Evolutionary conservation across 2,329 filamentous ascomycete species (phyloP).

Genomic region (Elsinoe fawcettii): DNA sequence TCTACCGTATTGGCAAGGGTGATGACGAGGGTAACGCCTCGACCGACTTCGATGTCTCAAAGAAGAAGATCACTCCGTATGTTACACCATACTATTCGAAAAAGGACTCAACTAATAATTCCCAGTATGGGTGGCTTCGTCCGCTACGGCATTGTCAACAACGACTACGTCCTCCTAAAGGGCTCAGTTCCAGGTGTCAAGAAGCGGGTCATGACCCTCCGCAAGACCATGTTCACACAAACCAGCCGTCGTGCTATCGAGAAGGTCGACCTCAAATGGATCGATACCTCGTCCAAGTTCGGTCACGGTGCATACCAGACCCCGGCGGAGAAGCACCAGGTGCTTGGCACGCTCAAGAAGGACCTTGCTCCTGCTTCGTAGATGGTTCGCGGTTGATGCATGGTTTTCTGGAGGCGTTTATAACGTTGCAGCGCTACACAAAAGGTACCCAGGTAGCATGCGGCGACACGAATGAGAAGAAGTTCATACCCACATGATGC

Average conservation of each 20-base stretch:
- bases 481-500: not conserved
- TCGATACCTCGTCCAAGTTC: constrained; percentile 99
- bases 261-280: constrained; percentile 99
- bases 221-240: constrained; percentile 98
- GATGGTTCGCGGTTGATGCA: constrained; percentile 6
- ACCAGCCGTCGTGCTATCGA: constrained; percentile 91
- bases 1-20: constrained; percentile 96
- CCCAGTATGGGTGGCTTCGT: constrained; percentile 94
- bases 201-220: constrained; percentile 98
- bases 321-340: constrained; percentile 92
- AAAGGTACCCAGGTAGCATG: constrained; percentile 14
- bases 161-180: constrained; percentile 98
- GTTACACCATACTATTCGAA: too few species aligned
- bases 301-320: constrained; percentile 99
- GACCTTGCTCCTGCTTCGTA: constrained; percentile 46
- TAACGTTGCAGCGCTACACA: constrained; percentile 8
- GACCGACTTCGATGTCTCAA: constrained; percentile 92
- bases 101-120: constrained; percentile 36
- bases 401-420: constrained; percentile 12
- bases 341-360: constrained; percentile 99
- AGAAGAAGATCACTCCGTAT: constrained; percentile 99
- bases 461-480: constrained; percentile 7
- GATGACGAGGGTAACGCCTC: constrained; percentile 85
- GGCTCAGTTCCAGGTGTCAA: constrained; percentile 95
- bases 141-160: constrained; percentile 98